Evolutionary conservation across 805 yeast genomes (phyloP).

Genomic region (Pichia gijzeniarum): DNA sequence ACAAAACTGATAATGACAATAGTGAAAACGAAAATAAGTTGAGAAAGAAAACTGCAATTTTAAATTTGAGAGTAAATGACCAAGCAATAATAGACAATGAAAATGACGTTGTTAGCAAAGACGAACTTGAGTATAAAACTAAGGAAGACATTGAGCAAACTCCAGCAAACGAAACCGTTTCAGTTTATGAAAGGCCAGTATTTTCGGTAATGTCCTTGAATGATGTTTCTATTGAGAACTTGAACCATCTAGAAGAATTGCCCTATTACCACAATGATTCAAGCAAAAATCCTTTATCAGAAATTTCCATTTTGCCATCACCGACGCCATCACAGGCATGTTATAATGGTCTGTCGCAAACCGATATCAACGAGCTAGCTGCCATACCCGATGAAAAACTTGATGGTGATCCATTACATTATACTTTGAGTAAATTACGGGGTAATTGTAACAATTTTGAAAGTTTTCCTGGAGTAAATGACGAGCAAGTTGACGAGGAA

Average conservation of each 20-base stretch:
- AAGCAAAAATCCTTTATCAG: conserved; percentile 12
- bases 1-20: conserved; percentile 12
- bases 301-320: conserved; percentile 29
- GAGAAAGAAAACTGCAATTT: conserved; percentile 44
- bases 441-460: conserved; percentile 39
- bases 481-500: conserved; percentile 9
- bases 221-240: background rate
- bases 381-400: conserved; percentile 76
- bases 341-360: conserved; percentile 44
- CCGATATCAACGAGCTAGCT: conserved; percentile 68
- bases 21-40: conserved; percentile 21
- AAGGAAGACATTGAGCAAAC: too few relatives aligned
- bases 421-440: conserved; percentile 72
- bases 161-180: too few relatives aligned
- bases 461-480: conserved; percentile 25
- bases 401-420: conserved; percentile 62
- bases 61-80: conserved; percentile 37
- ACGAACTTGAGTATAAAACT: background rate
- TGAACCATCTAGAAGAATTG: conserved; percentile 3
- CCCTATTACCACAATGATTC: conserved; percentile 15
- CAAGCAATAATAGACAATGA: background rate
- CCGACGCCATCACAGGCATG: conserved; percentile 30
- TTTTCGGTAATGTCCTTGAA: too few relatives aligned
- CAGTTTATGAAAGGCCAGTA: too few relatives aligned
- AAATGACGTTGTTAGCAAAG: background rate